phyloP scores from a whole-genome alignment of 129 eudicot species.

The Silybum marianum region DNA sequence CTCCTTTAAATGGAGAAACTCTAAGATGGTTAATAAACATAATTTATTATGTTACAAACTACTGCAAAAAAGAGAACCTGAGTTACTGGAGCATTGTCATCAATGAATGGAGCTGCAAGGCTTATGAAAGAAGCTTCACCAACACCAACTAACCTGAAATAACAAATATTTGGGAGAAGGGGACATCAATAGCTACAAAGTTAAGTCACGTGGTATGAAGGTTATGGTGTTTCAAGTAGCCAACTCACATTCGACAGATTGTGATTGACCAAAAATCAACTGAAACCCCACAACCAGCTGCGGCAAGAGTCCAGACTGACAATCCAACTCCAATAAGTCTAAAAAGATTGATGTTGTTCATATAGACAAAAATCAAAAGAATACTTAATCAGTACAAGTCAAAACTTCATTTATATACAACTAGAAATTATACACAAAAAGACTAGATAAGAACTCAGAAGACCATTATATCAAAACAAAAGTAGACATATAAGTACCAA shows the following conservation, averaged over 20 bases:
- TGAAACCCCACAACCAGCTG: constrained; percentile 81
- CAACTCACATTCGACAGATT: constrained; percentile 77
- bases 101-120: constrained; percentile 99
- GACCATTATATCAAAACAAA: too few species aligned
- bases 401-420: not conserved
- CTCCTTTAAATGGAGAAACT: not conserved
- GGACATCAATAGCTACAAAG: not conserved
- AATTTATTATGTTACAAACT: too few species aligned
- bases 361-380: constrained; percentile 20
- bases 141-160: constrained; percentile 87
- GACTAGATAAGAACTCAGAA: too few species aligned
- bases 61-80: constrained; percentile 63
- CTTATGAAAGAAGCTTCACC: constrained; percentile 98
- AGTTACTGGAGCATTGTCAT: constrained; percentile 84
- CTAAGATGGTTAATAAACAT: too few species aligned
- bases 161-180: constrained; percentile 2
- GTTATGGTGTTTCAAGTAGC: constrained; percentile 18
- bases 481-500: too few species aligned
- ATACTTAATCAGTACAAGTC: not conserved
- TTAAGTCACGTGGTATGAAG: not conserved
- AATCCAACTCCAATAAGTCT: constrained; percentile 97
- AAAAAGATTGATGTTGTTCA: constrained; percentile 82
- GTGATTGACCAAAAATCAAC: constrained; percentile 86
- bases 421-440: too few species aligned
- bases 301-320: constrained; percentile 85